phyloP scores from a whole-genome alignment of 108 stramenopile genomes.

The Hondaea fermentalgiana region DNA sequence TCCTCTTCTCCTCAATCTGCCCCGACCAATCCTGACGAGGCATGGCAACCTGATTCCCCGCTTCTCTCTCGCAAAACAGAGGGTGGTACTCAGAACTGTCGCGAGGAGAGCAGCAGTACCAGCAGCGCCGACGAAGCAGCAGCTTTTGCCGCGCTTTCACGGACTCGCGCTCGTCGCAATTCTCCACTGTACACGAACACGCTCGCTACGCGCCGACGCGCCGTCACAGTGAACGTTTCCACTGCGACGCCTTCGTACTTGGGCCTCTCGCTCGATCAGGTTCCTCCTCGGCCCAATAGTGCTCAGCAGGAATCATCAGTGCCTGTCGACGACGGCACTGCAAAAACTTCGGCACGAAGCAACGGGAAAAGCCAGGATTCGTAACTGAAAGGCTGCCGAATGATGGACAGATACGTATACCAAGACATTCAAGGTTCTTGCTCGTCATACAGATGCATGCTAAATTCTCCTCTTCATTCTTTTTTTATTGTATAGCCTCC shows the following conservation, averaged over 20 bases:
- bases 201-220: neutral
- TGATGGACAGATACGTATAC: too few species aligned
- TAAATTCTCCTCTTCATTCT: too few species aligned
- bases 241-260: neutral
- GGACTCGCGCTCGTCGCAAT: neutral
- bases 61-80: neutral
- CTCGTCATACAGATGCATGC: too few species aligned
- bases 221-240: neutral
- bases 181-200: neutral
- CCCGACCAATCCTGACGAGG: neutral
- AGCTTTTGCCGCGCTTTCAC: neutral
- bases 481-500: too few species aligned
- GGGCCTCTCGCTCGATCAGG: neutral
- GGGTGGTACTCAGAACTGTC: neutral
- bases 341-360: too few species aligned
- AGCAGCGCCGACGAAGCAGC: neutral
- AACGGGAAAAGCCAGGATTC: too few species aligned
- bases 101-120: neutral
- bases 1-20: too few species aligned
- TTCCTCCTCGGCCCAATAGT: neutral
- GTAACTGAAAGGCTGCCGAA: too few species aligned
- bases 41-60: neutral
- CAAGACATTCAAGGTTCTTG: too few species aligned
- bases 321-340: too few species aligned
- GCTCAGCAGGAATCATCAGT: neutral